A percentile compares a stretch with the other conserved stretches of the same genome.
phyloP scores from a whole-genome alignment of 169 alveolate species.

The Plasmodium fragile region DNA sequence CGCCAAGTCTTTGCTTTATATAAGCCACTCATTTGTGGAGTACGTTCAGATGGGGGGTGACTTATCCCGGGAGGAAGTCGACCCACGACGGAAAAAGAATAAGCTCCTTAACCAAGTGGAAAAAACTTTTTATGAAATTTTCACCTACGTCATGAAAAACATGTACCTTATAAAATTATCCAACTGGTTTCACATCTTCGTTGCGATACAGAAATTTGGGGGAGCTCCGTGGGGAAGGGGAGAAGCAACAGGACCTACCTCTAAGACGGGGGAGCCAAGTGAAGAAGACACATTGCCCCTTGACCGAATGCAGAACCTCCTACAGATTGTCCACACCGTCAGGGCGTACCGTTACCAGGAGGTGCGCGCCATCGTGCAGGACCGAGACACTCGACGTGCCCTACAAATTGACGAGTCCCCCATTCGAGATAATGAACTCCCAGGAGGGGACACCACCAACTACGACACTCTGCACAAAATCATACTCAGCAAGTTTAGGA shows the following conservation, averaged over 20 bases:
- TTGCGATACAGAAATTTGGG: conserved; percentile 1
- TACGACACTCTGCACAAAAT: background rate
- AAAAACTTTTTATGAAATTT: conserved; percentile 49
- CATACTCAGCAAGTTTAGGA: background rate
- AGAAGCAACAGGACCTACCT: background rate
- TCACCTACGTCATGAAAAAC: conserved; percentile 30
- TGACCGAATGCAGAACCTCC: background rate
- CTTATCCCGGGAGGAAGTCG: background rate
- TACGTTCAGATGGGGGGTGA: background rate
- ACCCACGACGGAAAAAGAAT: background rate
- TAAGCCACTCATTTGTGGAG: background rate
- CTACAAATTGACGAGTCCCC: background rate
- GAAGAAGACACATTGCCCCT: background rate
- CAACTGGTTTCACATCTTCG: conserved; percentile 38
- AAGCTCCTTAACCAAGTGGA: background rate
- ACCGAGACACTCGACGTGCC: background rate
- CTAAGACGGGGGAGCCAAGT: background rate
- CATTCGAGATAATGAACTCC: background rate
- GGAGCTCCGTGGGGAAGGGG: background rate
- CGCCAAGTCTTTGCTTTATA: conserved; percentile 20
- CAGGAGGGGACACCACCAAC: background rate
- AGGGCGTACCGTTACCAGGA: background rate
- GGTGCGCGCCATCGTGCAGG: conserved; percentile 21
- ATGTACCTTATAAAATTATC: conserved; percentile 9
- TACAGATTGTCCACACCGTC: background rate